These are phyloP conservation scores for Ustilago esculenta DNA, from an alignment of 1,284 basidiomycete genomes.

Conservation along the genomic window DNA sequence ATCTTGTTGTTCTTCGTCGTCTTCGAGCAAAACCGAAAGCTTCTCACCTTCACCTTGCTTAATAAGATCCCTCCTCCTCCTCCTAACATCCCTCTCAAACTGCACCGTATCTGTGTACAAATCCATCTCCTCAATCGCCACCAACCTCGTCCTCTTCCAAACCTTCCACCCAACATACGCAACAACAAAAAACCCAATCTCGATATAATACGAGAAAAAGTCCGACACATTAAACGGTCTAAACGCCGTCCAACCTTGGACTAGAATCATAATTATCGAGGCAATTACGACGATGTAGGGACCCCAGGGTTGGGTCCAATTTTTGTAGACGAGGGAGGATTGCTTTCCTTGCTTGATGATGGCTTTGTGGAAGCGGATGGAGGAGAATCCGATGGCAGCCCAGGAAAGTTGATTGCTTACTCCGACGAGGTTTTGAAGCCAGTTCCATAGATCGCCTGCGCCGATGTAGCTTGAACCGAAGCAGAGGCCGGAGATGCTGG, in stretches of 20 bases:
- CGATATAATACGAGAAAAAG: slow-evolving; percentile 69
- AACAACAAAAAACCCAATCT: slow-evolving; percentile 52
- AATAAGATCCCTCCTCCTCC: slow-evolving; percentile 20
- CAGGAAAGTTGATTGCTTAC: slow-evolving; percentile 79
- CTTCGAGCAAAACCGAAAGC: slow-evolving; percentile 28
- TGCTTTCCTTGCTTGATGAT: slow-evolving; percentile 72
- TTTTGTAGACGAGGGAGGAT: slow-evolving; percentile 68
- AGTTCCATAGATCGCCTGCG: slow-evolving; percentile 73
- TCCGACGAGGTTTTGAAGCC: slow-evolving; percentile 73
- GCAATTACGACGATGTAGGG: slow-evolving; percentile 55
- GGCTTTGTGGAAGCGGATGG: slow-evolving; percentile 78
- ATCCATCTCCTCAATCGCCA: slow-evolving; percentile 57
- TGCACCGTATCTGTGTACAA: slow-evolving; percentile 53
- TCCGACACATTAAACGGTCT: slow-evolving; percentile 43
- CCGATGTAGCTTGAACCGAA: slow-evolving; percentile 71
- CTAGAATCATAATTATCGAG: slow-evolving; percentile 57
- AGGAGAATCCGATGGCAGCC: slow-evolving; percentile 81
- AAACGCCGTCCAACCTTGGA: slow-evolving; percentile 62
- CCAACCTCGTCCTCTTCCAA: slow-evolving; percentile 36
- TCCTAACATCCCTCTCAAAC: slow-evolving; percentile 33
- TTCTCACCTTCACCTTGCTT: slow-evolving; percentile 18
- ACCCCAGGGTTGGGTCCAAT: slow-evolving; percentile 68
- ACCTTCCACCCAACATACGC: slow-evolving; percentile 47
- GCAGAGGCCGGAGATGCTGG: slow-evolving; percentile 75
- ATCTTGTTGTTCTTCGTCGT: slow-evolving; percentile 28